Base-by-base conservation (phyloP, 306 rosid species). In the Astragalus membranaceus region DNA sequence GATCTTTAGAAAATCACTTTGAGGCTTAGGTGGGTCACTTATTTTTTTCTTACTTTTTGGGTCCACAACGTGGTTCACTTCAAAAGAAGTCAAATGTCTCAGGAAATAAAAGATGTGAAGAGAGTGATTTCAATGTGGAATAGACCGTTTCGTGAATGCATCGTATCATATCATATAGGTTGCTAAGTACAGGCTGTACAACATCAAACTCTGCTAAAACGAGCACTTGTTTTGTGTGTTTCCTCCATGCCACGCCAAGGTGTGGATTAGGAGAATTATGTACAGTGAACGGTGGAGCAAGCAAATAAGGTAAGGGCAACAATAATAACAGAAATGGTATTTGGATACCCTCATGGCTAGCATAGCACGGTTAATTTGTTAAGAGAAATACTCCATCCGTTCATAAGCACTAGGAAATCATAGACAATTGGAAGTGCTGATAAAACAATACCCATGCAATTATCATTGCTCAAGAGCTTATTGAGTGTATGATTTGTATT, bases 381-480 rank as follows among this genome's bases (percentile, higher is more conserved):
- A 33, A 33, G 6, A 33, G 37, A 33, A 33, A 33, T 33, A 33
- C 37, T 33, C 5, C 5, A n/a, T 20, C 23, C 1, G 23, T 20
- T 2, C 23, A 1, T 20, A 20, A 20, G 2, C 23, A 20, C 23
- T 20, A 0, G 23, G 2, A 20, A 53, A 13, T 29, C 11, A 15
- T 11, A 16, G 55, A 44, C 12, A 54, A 54, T 17, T 17, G 30
- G 4, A 16, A 53, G 32, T 42, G 20, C 55, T 50, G 54, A 66
- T 64, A 33, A 16, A 49, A 17, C 39, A 54, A 54, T 42, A 41
- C 52, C 11, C 41, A 63, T 13, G 43, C 20, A 29, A 55, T 16
- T 62, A 23, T 41, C 58, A 57, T 51, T 78, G 70, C 59, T 58
- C 75, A 49, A 66, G 44, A 30, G 69, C 56, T 64, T 30, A 9